Evolutionary conservation across 495 filamentous ascomycete genomes (phyloP).

Genomic region (Sporormia fimetaria): DNA sequence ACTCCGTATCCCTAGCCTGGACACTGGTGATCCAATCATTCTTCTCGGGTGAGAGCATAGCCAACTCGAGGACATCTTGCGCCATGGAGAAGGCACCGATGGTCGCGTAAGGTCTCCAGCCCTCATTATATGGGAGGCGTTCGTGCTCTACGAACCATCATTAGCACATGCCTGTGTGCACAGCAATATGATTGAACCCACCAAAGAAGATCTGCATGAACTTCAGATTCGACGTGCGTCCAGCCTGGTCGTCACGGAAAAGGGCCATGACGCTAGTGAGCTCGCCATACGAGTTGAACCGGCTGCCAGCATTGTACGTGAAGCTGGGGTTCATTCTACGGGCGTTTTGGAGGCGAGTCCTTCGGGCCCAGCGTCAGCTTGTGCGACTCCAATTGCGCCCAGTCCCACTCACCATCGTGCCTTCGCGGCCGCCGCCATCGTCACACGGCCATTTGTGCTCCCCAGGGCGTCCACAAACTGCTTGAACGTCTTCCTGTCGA

Average conservation of each 20-base stretch:
- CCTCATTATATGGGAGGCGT: slow-evolving; percentile 23
- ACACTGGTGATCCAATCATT: too few relatives aligned
- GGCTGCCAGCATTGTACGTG: slow-evolving; percentile 11
- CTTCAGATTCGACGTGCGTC: slow-evolving; percentile 10
- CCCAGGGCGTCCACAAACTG: slow-evolving; percentile 11
- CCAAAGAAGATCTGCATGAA: slow-evolving; percentile 26
- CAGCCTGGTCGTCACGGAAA: slow-evolving; percentile 15
- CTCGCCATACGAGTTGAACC: slow-evolving; percentile 23
- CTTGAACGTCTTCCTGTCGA: slow-evolving; percentile 18
- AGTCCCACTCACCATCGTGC: slow-evolving; percentile 8
- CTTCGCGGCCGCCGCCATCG: slow-evolving; percentile 12
- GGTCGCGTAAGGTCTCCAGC: slow-evolving; percentile 17
- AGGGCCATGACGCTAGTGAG: slow-evolving; percentile 20
- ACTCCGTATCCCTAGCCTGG: too few relatives aligned
- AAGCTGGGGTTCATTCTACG: slow-evolving; percentile 14
- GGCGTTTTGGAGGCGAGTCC: slow-evolving; percentile 10
- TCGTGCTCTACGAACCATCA: slow-evolving; percentile 22
- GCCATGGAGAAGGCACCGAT: slow-evolving; percentile 3
- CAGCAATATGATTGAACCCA: neutral
- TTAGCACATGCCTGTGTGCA: neutral
- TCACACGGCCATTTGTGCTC: slow-evolving; percentile 4
- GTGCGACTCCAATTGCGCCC: neutral
- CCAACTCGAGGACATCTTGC: neutral
- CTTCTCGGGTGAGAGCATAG: slow-evolving; percentile 8
- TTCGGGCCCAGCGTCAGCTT: neutral